Percentiles rank a stretch among this genome's conserved stretches.
Evolutionary conservation across 2,329 filamentous ascomycete species (phyloP).

Genomic region (Ceratocystiopsis minuta): DNA sequence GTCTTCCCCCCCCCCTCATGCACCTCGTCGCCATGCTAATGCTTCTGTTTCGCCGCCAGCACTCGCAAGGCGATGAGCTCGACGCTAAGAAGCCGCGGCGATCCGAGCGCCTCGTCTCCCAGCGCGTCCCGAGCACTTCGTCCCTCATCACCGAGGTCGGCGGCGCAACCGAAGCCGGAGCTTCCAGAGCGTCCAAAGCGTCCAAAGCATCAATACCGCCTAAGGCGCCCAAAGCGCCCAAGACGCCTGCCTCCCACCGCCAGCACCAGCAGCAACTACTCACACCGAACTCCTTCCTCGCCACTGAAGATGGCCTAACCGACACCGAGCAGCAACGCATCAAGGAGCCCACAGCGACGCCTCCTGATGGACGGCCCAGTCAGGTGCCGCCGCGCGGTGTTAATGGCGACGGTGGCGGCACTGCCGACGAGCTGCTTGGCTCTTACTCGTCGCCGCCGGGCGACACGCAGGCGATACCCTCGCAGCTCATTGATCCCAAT

Average conservation of each 20-base stretch:
- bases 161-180: too few relatives aligned
- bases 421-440: slow-evolving; percentile 18
- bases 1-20: background rate
- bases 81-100: slow-evolving; percentile 73
- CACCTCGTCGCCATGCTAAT: slow-evolving; percentile 3
- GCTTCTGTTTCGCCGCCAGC: slow-evolving; percentile 25
- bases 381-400: slow-evolving; percentile 31
- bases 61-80: slow-evolving; percentile 40
- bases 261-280: slow-evolving; percentile 45
- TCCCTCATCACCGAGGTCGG: background rate
- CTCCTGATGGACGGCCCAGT: slow-evolving; percentile 40
- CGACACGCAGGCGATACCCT: slow-evolving; percentile 56
- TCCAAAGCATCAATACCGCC: too few relatives aligned
- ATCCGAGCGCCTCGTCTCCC: slow-evolving; percentile 51
- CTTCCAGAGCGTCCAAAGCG: too few relatives aligned
- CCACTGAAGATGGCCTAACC: slow-evolving; percentile 32
- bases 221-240: too few relatives aligned
- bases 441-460: slow-evolving; percentile 35
- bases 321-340: slow-evolving; percentile 18
- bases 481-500: slow-evolving; percentile 62
- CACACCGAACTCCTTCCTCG: slow-evolving; percentile 55
- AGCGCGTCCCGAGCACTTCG: slow-evolving; percentile 19
- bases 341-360: slow-evolving; percentile 57
- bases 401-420: slow-evolving; percentile 5
- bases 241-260: background rate